phyloP scores from a whole-genome alignment of 2,329 filamentous ascomycete genomes.

The Cladophialophora exuberans region DNA sequence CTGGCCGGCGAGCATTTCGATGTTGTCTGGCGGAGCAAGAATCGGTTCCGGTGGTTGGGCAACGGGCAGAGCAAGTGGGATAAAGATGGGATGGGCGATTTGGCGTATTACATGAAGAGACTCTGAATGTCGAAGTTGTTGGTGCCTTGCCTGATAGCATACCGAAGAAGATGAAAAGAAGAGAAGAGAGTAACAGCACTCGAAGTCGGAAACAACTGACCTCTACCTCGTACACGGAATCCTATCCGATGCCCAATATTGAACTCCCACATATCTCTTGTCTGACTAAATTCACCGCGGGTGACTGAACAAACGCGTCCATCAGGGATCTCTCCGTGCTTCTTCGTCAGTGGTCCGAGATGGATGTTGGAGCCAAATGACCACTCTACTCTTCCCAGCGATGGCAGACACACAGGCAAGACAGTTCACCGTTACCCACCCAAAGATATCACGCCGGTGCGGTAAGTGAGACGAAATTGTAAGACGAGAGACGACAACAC shows the following conservation, averaged over 20 bases:
- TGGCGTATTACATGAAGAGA: slow-evolving; percentile 14
- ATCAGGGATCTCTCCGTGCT: neutral
- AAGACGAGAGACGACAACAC: neutral
- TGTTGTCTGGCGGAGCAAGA: slow-evolving; percentile 1
- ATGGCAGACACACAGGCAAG: slow-evolving; percentile 1
- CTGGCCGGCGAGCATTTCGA: slow-evolving; percentile 36
- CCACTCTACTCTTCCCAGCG: neutral
- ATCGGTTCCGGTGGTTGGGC: slow-evolving; percentile 40
- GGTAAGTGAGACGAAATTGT: neutral
- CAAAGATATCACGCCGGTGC: neutral
- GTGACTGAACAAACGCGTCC: neutral
- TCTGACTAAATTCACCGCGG: neutral
- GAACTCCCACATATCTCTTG: neutral
- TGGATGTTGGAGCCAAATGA: neutral
- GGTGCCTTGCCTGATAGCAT: slow-evolving; percentile 7
- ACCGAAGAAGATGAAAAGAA: slow-evolving; percentile 8
- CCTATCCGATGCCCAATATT: slow-evolving; percentile 3
- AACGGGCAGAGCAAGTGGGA: slow-evolving; percentile 33
- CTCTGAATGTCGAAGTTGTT: slow-evolving; percentile 8
- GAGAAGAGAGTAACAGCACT: slow-evolving; percentile 9
- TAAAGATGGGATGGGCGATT: slow-evolving; percentile 9
- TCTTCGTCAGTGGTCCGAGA: neutral
- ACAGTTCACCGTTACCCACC: too few species aligned
- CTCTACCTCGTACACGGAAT: neutral
- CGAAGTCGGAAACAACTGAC: slow-evolving; percentile 8